A percentile compares a stretch with the other conserved stretches of the same genome.
Conservation (phyloP, 1,284 basidiomycete species). For the Boletus nobilissimus region DNA sequence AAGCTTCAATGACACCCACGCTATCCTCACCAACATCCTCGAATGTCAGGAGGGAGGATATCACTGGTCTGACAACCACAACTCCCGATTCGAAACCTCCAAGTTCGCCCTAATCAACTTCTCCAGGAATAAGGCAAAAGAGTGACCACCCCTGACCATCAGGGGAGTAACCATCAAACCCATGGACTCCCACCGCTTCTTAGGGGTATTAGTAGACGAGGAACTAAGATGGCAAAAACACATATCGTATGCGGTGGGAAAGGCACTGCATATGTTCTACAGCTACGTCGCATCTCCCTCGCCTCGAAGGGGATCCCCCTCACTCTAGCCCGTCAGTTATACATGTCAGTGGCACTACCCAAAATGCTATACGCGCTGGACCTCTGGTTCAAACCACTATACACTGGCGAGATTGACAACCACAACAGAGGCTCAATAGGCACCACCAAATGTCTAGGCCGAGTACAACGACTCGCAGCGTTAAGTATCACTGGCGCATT, state of each 20-base stretch:
- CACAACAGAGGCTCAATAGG: background rate
- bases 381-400: background rate
- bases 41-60: background rate
- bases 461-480: background rate
- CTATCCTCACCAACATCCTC: slow-evolving; percentile 15
- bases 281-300: background rate
- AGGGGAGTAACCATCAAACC: background rate
- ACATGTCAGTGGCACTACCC: background rate
- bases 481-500: background rate
- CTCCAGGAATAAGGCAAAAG: background rate
- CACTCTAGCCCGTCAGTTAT: background rate
- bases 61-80: too few species aligned
- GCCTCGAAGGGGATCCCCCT: background rate
- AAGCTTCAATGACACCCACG: background rate
- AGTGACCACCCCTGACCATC: background rate
- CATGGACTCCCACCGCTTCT: too few species aligned
- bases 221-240: background rate
- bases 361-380: background rate
- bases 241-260: background rate
- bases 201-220: background rate
- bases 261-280: background rate
- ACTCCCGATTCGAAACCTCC: background rate
- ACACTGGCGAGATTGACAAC: background rate
- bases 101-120: background rate
- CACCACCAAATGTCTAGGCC: background rate